Conservation (phyloP, 1,139 yeast genomes). For the Lodderomyces orthopsilosis region DNA sequence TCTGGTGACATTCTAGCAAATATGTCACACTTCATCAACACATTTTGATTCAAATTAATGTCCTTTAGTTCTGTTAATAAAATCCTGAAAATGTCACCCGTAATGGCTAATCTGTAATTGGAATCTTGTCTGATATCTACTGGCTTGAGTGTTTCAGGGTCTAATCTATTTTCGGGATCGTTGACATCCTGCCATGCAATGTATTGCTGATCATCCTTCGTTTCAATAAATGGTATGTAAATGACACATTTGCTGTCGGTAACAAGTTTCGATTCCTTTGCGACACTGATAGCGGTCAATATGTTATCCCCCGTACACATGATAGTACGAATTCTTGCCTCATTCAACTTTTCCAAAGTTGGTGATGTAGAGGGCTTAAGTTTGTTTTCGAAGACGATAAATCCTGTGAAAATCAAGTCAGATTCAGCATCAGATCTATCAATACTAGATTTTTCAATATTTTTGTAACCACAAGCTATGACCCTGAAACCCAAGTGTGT, state of each 20-base stretch:
- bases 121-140: constrained; percentile 23
- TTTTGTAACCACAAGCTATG: constrained; percentile 85
- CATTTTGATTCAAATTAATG: constrained; percentile 42
- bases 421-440: constrained; percentile 64
- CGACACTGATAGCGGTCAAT: constrained; percentile 91
- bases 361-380: constrained; percentile 65
- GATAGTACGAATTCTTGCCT: constrained; percentile 74
- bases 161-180: constrained; percentile 52
- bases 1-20: constrained; percentile 99
- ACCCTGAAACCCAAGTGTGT: constrained; percentile 94
- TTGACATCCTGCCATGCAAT: constrained; percentile 66
- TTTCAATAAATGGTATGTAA: constrained; percentile 65
- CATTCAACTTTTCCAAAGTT: constrained; percentile 55
- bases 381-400: constrained; percentile 88
- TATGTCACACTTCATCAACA: constrained; percentile 71
- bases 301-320: constrained; percentile 99
- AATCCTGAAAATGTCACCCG: constrained; percentile 88
- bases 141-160: constrained; percentile 62
- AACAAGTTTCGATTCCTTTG: constrained; percentile 74
- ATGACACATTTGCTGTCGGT: constrained; percentile 43
- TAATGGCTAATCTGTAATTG: constrained; percentile 71
- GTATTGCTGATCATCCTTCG: constrained; percentile 29
- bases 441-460: constrained; percentile 15
- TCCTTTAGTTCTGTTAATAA: constrained; percentile 58
- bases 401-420: constrained; percentile 73